Evolutionary conservation across 805 yeast genomes (phyloP).

Genomic region (Millerozyma acaciae): DNA sequence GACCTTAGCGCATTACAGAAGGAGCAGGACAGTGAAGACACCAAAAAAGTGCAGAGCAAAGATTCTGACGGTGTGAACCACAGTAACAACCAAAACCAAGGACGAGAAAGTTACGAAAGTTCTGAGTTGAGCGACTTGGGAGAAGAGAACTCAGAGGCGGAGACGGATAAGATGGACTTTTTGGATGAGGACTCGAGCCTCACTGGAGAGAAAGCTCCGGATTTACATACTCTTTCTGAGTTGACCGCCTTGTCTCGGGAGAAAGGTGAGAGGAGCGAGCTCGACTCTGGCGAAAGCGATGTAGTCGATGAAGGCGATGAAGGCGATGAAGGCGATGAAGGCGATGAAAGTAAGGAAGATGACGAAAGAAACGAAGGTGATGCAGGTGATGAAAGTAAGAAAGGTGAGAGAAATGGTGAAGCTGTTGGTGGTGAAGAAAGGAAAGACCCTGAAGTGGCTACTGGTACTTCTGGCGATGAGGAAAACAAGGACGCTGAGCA

Average conservation of each 20-base stretch:
- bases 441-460: slow-evolving; percentile 8
- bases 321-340: slow-evolving; percentile 12
- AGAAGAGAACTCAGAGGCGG: slow-evolving; percentile 77
- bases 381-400: slow-evolving; percentile 1
- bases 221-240: slow-evolving; percentile 36
- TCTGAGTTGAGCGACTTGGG: slow-evolving; percentile 50
- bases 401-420: slow-evolving; percentile 6
- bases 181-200: slow-evolving; percentile 26
- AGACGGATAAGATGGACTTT: slow-evolving; percentile 80
- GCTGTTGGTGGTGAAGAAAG: slow-evolving; percentile 4
- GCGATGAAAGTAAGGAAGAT: slow-evolving; percentile 14
- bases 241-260: slow-evolving; percentile 40
- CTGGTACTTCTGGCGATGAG: slow-evolving; percentile 8
- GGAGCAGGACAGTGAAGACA: slow-evolving; percentile 2
- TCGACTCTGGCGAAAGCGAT: slow-evolving; percentile 11
- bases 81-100: background rate
- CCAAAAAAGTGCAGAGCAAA: background rate
- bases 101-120: slow-evolving; percentile 30
- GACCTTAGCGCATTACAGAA: slow-evolving; percentile 17
- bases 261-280: slow-evolving; percentile 21
- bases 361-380: slow-evolving; percentile 4
- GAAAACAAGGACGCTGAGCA: slow-evolving; percentile 8
- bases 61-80: background rate
- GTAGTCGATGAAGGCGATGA: slow-evolving; percentile 28
- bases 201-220: slow-evolving; percentile 25